A percentile compares a stretch with the other conserved stretches of the same genome.
Conservation (phyloP, 352 stramenopile genomes). For the Phytophthora quininea region DNA sequence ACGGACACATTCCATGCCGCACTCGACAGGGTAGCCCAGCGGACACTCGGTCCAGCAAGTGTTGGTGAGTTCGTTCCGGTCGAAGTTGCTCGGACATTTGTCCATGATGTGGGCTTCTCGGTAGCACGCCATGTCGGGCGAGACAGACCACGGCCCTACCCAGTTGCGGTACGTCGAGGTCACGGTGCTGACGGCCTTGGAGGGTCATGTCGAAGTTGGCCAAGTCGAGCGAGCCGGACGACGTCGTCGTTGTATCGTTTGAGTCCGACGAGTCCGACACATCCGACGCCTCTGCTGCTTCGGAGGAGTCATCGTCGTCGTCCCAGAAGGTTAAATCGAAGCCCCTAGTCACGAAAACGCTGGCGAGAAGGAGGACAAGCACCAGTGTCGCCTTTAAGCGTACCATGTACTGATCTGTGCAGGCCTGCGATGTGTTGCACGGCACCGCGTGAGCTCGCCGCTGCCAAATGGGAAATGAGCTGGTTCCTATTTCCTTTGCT, state of each 20-base stretch:
- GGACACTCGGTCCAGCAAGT: slow-evolving; percentile 47
- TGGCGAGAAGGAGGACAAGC: neutral
- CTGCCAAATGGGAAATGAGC: neutral
- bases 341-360: neutral
- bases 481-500: neutral
- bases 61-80: slow-evolving; percentile 26
- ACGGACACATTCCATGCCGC: slow-evolving; percentile 48
- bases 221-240: neutral
- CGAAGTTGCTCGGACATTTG: slow-evolving; percentile 28
- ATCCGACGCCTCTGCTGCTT: neutral
- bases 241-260: neutral
- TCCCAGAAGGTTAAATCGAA: slow-evolving; percentile 2
- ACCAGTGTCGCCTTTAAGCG: neutral
- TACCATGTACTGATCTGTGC: neutral
- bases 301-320: neutral
- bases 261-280: neutral
- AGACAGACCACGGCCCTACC: slow-evolving; percentile 24
- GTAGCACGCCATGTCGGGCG: slow-evolving; percentile 32
- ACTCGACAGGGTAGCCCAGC: slow-evolving; percentile 49
- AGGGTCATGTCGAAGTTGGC: neutral
- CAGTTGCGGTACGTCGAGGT: slow-evolving; percentile 12
- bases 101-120: slow-evolving; percentile 30
- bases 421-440: neutral
- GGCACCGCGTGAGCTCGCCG: neutral
- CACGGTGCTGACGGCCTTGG: neutral